Base-by-base conservation (phyloP, 2,329 filamentous ascomycete genomes). In the Intubia oerlemansii region DNA sequence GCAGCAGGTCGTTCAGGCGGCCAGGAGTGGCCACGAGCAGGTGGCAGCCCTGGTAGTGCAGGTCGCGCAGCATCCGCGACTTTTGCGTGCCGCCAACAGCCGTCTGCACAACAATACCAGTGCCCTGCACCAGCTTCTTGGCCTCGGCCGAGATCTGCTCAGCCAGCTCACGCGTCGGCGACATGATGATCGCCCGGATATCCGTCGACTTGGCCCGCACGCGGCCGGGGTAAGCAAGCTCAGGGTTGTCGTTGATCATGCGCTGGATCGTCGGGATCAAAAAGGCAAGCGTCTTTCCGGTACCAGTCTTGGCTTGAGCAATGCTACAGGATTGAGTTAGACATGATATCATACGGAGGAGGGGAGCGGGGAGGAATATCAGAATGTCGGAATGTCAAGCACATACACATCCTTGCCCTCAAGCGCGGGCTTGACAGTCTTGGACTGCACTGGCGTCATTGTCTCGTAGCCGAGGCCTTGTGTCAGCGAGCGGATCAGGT, bases 51-150 rank as follows among this genome's bases (percentile, higher is more conserved):
- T 80, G 50, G 4, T 54, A 51, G 42, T 74, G 69, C 27, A 85
- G 82, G 38, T 62, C 57, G 4, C 48, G 49, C 33, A 95, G 56
- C 51, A 80, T 74, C 10, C 50, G 41, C 5, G 50, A 46, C 57
- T 93, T 95, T 40, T 70, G 64, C 10, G 84, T 91, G 29, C 88
- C 88, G 46, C 88, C 88, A 11, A 98, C 90, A n/a, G 85, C 88
- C 25, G 70, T 72, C 46, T 70, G 65, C 5, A 70, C 55, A 10
- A 64, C 50, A 22, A 93, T 53, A 10, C 72, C 66, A 1, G 80
- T 90, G 38, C 62, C 53, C 3, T 41, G 39, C 17, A 61, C 61
- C 13, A 92, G 52, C 46, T 68, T 78, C 36, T 50, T 60, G 4
- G 85, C 84, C 50, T 95, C 85, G 1, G 59, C 66, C 21, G 73